These are phyloP conservation scores for Ramalina intermedia DNA, from an alignment of 495 filamentous ascomycete genomes.

Conservation along the genomic window DNA sequence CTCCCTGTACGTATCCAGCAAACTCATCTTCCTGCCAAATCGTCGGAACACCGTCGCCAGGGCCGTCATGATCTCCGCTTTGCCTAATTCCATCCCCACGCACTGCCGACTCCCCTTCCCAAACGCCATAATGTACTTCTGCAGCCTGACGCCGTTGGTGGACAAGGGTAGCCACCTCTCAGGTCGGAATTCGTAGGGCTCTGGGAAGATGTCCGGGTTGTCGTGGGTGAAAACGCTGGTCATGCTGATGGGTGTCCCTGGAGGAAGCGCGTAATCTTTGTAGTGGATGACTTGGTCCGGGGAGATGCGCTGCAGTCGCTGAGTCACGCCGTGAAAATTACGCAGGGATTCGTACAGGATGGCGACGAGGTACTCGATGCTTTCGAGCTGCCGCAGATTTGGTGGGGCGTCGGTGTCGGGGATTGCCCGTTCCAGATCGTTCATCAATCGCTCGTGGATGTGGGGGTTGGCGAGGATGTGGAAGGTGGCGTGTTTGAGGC, in stretches of 20 bases:
- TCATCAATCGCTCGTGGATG: constrained; percentile 13
- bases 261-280: constrained; percentile 18
- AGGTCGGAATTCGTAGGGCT: constrained; percentile 14
- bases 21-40: constrained; percentile 20
- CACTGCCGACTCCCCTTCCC: constrained; percentile 21
- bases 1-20: constrained; percentile 17
- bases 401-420: constrained; percentile 13
- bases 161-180: constrained; percentile 12
- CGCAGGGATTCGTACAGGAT: constrained; percentile 31
- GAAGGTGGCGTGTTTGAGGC: constrained; percentile 19
- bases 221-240: constrained; percentile 17
- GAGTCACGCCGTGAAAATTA: constrained; percentile 19
- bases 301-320: constrained; percentile 17
- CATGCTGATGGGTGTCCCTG: constrained; percentile 25
- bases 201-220: constrained; percentile 12
- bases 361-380: constrained; percentile 25
- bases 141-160: constrained; percentile 11
- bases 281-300: constrained; percentile 13
- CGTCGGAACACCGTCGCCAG: constrained; percentile 30
- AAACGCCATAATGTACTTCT: constrained; percentile 21
- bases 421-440: constrained; percentile 14
- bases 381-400: constrained; percentile 17
- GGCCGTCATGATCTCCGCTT: constrained; percentile 30
- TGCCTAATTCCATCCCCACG: constrained; percentile 29
- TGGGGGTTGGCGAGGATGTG: constrained; percentile 12